These are phyloP conservation scores for Tulasnella sp. DNA, from an alignment of 768 basidiomycete species.

Conservation along the genomic window DNA sequence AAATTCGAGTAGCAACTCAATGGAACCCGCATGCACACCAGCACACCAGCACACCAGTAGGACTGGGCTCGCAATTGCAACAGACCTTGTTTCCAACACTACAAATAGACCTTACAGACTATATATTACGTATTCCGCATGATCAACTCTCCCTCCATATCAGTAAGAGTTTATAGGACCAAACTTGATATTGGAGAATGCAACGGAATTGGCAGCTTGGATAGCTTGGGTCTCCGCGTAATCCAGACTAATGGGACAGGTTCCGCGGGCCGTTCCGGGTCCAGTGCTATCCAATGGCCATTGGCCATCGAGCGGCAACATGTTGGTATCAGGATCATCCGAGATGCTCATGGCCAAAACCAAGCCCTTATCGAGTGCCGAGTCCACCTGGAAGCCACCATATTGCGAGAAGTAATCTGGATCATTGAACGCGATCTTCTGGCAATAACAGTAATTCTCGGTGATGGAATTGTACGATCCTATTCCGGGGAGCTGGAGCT, in stretches of 20 bases:
- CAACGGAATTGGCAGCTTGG: background rate
- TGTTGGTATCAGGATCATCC: conserved; percentile 41
- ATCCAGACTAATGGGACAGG: background rate
- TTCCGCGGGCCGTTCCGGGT: conserved; percentile 2
- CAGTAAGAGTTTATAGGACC: background rate
- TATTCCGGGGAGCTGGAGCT: conserved; percentile 34
- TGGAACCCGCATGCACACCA: no score
- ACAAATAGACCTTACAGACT: no score
- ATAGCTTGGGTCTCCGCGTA: background rate
- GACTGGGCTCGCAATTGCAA: no score
- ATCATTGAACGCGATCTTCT: conserved; percentile 35
- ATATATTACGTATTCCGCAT: no score
- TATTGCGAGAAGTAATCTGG: conserved; percentile 29
- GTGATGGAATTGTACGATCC: conserved; percentile 35
- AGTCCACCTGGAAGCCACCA: conserved; percentile 31
- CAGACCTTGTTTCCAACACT: no score
- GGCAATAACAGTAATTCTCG: conserved; percentile 34
- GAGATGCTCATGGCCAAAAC: conserved; percentile 38
- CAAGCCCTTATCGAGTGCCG: conserved; percentile 31
- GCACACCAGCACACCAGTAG: no score
- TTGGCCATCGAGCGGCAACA: conserved; percentile 44
- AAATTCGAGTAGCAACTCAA: no score
- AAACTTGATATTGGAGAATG: conserved; percentile 6
- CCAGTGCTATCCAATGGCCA: no score
- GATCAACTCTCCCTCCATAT: no score